A percentile compares a stretch with the other conserved stretches of the same genome.
phyloP scores from a whole-genome alignment of 192 early-diverging fungal genomes.

The Podochytrium sp. region DNA sequence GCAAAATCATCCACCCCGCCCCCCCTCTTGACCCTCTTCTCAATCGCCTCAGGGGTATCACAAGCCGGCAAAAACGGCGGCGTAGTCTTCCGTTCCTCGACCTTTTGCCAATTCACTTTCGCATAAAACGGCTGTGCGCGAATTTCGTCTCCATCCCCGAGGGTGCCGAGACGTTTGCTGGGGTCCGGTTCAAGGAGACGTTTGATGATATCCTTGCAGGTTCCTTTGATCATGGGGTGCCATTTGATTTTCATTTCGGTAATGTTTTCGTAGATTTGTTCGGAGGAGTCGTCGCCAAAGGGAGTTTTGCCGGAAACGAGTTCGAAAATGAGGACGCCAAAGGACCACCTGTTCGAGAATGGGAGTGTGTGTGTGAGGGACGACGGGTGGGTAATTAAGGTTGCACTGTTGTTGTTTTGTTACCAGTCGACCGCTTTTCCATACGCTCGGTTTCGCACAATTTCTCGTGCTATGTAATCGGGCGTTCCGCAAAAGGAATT shows the following conservation, averaged over 20 bases:
- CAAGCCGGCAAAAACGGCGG: constrained; percentile 49
- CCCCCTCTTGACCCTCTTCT: constrained; percentile 40
- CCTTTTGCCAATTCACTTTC: constrained; percentile 62
- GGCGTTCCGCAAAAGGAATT: constrained; percentile 97
- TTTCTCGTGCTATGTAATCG: constrained; percentile 96
- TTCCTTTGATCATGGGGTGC: constrained; percentile 44
- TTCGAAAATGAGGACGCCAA: constrained; percentile 92
- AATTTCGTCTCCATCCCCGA: constrained; percentile 60
- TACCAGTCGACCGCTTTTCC: constrained; percentile 97
- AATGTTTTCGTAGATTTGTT: constrained; percentile 58
- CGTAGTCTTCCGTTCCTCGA: constrained; percentile 41
- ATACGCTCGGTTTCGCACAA: constrained; percentile 86
- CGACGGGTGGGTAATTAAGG: too few species aligned
- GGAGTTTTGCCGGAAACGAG: constrained; percentile 73
- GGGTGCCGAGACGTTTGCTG: constrained; percentile 40
- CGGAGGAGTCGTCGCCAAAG: constrained; percentile 78
- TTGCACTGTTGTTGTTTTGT: too few species aligned
- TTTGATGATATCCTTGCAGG: constrained; percentile 37
- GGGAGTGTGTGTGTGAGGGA: too few species aligned
- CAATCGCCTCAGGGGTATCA: constrained; percentile 50
- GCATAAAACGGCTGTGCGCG: constrained; percentile 70
- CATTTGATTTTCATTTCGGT: constrained; percentile 50
- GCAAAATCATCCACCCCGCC: constrained; percentile 39
- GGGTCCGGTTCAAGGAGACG: constrained; percentile 49
- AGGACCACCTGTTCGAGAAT: too few species aligned